Evolutionary conservation across 1,139 yeast species (phyloP).

Genomic region (Suhomyces maxii): DNA sequence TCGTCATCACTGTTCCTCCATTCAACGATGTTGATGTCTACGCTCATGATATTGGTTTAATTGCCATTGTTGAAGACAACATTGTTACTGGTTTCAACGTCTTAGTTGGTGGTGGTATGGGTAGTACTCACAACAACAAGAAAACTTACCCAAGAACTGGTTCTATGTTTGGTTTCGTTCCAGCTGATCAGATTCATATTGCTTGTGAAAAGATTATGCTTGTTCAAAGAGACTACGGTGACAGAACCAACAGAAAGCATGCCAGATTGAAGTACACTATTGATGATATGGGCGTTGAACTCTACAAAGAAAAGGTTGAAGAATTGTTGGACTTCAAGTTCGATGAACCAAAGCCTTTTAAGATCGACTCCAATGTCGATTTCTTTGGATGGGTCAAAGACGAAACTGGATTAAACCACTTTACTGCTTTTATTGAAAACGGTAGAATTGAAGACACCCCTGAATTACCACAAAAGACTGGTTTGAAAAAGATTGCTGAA

Average conservation of each 20-base stretch:
- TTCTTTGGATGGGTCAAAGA: slow-evolving; percentile 94
- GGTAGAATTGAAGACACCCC: slow-evolving; percentile 96
- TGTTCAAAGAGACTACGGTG: slow-evolving; percentile 94
- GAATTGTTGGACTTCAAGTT: slow-evolving; percentile 77
- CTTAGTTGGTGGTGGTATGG: slow-evolving; percentile 98
- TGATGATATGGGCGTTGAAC: slow-evolving; percentile 87
- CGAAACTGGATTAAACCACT: slow-evolving; percentile 83
- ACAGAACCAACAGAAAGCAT: slow-evolving; percentile 93
- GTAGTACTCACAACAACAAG: slow-evolving; percentile 93
- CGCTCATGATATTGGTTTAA: slow-evolving; percentile 91
- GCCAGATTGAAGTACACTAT: slow-evolving; percentile 97
- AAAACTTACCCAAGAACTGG: slow-evolving; percentile 97
- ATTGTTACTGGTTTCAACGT: slow-evolving; percentile 78
- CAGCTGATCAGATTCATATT: slow-evolving; percentile 64
- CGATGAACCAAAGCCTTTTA: slow-evolving; percentile 66
- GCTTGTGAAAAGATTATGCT: slow-evolving; percentile 92
- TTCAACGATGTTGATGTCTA: slow-evolving; percentile 95
- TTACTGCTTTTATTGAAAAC: slow-evolving; percentile 91
- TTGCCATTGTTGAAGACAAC: slow-evolving; percentile 78
- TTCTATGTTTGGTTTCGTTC: slow-evolving; percentile 75
- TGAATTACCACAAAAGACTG: slow-evolving; percentile 86
- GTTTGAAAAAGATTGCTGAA: slow-evolving; percentile 77
- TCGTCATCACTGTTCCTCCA: slow-evolving; percentile 95
- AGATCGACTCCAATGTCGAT: slow-evolving; percentile 85
- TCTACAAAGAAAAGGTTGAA: slow-evolving; percentile 77